Conservation (phyloP, 148 eudicot species). For the Beta vulgaris region DNA sequence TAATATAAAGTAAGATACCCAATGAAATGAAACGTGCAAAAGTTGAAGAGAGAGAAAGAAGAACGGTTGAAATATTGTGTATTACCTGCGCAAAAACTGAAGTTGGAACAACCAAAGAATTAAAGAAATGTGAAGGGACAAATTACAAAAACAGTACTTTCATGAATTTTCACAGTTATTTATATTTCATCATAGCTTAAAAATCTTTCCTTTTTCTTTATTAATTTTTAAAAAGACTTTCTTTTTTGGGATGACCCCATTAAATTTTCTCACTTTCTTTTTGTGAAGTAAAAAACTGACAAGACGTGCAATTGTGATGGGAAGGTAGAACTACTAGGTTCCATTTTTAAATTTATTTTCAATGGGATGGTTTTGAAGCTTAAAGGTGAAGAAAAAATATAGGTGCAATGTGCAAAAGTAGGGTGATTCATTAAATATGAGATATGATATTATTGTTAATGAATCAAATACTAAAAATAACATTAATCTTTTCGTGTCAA, state of each 20-base stretch:
- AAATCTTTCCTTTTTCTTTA: not conserved
- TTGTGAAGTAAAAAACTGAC: not conserved
- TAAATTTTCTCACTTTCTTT: not conserved
- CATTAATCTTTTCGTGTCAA: no score
- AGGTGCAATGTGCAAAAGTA: no score
- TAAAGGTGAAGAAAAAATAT: no score
- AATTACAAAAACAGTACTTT: not conserved
- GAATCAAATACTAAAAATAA: no score
- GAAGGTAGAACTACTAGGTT: not conserved
- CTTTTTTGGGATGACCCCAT: not conserved
- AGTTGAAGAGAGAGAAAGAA: not conserved
- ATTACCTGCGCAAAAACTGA: not conserved
- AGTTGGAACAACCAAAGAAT: not conserved
- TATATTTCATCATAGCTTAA: not conserved
- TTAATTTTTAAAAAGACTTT: not conserved
- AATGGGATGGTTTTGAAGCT: not conserved
- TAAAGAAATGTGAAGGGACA: not conserved
- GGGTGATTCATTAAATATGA: no score
- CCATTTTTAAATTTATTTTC: not conserved
- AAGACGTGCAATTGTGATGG: constrained; percentile 17
- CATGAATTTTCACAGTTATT: not conserved
- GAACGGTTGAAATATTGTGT: not conserved
- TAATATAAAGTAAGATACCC: not conserved
- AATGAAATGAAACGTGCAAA: constrained; percentile 4
- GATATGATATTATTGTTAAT: no score